Evolutionary conservation across 805 yeast genomes (phyloP).

Genomic region (Scheffersomyces spartinae): DNA sequence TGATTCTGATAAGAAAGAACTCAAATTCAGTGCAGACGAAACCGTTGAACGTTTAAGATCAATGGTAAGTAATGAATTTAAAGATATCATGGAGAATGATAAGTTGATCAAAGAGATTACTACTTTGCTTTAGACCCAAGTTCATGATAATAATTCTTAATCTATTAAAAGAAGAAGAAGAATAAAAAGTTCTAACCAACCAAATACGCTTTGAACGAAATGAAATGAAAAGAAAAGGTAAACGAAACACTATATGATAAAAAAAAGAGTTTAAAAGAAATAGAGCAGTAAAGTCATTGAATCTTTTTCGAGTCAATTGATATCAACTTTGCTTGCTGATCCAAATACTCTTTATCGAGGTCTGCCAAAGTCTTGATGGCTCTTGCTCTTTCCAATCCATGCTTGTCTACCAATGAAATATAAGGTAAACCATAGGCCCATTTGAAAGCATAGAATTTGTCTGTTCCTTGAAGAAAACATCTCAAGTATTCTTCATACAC

Average conservation of each 20-base stretch:
- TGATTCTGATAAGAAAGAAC: conserved; percentile 10
- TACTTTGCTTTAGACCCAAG: conserved; percentile 17
- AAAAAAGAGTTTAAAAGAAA: too few relatives aligned
- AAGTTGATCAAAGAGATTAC: conserved; percentile 37
- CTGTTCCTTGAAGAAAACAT: conserved; percentile 48
- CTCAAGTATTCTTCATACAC: conserved; percentile 69
- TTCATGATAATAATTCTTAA: too few relatives aligned
- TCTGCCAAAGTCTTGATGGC: conserved; percentile 9
- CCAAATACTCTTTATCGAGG: conserved; percentile 1
- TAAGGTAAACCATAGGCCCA: too few relatives aligned
- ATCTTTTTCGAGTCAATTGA: too few relatives aligned
- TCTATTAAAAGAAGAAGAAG: too few relatives aligned
- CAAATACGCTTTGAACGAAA: too few relatives aligned
- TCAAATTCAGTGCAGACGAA: conserved; percentile 21
- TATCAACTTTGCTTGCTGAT: too few relatives aligned
- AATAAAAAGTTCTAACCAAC: too few relatives aligned
- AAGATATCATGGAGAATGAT: conserved; percentile 5
- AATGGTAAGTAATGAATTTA: conserved; percentile 16
- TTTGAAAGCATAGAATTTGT: conserved; percentile 41
- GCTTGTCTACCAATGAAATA: too few relatives aligned
- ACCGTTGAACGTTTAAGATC: conserved; percentile 27
- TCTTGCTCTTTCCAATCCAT: conserved; percentile 12
- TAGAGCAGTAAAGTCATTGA: too few relatives aligned
- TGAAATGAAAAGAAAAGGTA: too few relatives aligned
- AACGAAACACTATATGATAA: too few relatives aligned